A percentile compares a stretch with the other conserved stretches of the same genome.
Evolutionary conservation across 2,329 filamentous ascomycete genomes (phyloP).

Genomic region (Phialophora tarda): DNA sequence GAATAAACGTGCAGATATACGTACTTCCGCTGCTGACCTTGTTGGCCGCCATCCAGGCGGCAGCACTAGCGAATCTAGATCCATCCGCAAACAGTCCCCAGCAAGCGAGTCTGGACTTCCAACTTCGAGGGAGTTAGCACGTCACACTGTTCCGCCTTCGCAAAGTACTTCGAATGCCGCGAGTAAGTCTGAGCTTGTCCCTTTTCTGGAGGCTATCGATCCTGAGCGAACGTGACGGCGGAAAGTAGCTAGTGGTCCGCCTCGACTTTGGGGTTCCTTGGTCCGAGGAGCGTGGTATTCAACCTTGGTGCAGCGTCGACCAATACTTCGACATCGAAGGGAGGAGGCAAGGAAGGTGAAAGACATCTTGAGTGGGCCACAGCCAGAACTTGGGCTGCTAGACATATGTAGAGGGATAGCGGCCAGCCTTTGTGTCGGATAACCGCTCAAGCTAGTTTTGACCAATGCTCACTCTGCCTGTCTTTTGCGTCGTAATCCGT

Average conservation of each 20-base stretch:
- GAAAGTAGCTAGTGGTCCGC: background rate
- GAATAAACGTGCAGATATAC: too few relatives aligned
- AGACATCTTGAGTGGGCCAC: background rate
- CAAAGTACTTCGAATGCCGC: conserved; percentile 1
- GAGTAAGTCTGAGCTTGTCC: background rate
- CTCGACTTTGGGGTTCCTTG: background rate
- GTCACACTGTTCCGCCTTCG: background rate
- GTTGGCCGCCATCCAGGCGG: too few relatives aligned
- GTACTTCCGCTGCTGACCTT: too few relatives aligned
- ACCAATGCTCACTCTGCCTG: background rate
- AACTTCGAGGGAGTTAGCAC: background rate
- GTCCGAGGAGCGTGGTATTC: background rate
- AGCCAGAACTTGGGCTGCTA: background rate
- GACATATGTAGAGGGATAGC: background rate
- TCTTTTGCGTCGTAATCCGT: background rate
- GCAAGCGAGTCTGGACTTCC: background rate
- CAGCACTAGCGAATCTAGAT: too few relatives aligned
- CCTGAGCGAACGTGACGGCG: background rate
- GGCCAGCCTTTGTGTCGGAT: background rate
- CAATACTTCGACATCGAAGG: background rate
- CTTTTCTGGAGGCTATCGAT: background rate
- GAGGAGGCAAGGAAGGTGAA: background rate
- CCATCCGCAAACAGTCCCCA: background rate
- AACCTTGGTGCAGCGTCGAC: background rate
- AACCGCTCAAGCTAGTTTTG: background rate